These are phyloP conservation scores for Trametes gibbosa DNA, from an alignment of 768 basidiomycete genomes.

Conservation along the genomic window DNA sequence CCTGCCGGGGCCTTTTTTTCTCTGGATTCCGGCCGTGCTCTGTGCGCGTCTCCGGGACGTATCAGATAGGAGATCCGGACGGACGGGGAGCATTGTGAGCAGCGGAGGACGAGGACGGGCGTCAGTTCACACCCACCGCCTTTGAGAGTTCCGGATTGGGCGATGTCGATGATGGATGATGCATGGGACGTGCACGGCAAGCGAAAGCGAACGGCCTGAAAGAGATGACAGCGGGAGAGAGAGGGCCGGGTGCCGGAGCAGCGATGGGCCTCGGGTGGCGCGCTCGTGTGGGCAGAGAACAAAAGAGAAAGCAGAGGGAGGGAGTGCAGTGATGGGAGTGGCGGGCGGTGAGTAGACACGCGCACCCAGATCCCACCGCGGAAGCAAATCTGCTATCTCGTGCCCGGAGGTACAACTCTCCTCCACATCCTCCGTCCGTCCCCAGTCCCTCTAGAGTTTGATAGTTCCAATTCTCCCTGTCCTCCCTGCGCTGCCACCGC, in stretches of 20 bases:
- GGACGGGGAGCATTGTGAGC: neutral
- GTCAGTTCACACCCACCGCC: slow-evolving; percentile 18
- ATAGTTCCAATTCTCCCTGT: slow-evolving; percentile 16
- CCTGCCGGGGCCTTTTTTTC: neutral
- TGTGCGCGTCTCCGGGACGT: neutral
- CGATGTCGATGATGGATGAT: slow-evolving; percentile 1
- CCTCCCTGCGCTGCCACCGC: no score
- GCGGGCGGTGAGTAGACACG: slow-evolving; percentile 23
- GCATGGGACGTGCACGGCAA: slow-evolving; percentile 7
- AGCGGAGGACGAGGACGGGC: neutral
- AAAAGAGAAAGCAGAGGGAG: neutral
- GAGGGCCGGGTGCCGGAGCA: slow-evolving; percentile 6
- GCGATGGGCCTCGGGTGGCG: neutral
- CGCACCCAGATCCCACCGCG: slow-evolving; percentile 17
- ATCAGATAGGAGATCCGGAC: neutral
- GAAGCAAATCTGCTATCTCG: slow-evolving; percentile 23
- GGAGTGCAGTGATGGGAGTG: neutral
- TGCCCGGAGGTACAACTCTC: slow-evolving; percentile 21
- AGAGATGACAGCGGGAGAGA: slow-evolving; percentile 14
- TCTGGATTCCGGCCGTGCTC: no score
- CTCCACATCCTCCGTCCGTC: neutral
- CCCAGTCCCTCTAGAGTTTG: slow-evolving; percentile 15
- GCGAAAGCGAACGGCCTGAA: slow-evolving; percentile 24
- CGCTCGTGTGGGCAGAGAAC: neutral
- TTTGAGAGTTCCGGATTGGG: slow-evolving; percentile 28